Conservation (phyloP, 805 yeast species). For the Kockiozyma suomiensis region DNA sequence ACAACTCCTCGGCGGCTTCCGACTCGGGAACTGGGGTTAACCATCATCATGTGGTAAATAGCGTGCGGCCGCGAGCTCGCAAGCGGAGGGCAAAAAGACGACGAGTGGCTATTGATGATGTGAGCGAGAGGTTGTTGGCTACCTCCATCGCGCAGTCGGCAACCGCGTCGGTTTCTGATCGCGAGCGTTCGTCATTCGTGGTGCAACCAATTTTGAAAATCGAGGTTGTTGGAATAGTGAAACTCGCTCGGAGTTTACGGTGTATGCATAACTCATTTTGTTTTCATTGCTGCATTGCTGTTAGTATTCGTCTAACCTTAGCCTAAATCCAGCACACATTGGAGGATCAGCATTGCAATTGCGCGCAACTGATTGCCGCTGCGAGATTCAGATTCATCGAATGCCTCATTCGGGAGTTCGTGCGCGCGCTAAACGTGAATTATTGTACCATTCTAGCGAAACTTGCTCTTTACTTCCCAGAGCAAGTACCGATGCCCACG, state of each 20-base stretch:
- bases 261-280: slow-evolving; percentile 9
- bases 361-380: slow-evolving; percentile 20
- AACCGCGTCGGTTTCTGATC: slow-evolving; percentile 2
- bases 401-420: neutral
- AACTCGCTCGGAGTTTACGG: slow-evolving; percentile 18
- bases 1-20: slow-evolving; percentile 4
- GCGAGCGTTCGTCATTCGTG: slow-evolving; percentile 5
- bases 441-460: slow-evolving; percentile 26
- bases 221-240: slow-evolving; percentile 23
- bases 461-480: slow-evolving; percentile 20
- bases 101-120: slow-evolving; percentile 19
- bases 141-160: neutral
- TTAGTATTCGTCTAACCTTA: neutral
- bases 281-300: neutral
- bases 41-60: neutral
- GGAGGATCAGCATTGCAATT: slow-evolving; percentile 5
- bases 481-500: neutral
- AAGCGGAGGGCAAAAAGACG: neutral
- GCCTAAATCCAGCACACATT: slow-evolving; percentile 6
- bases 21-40: neutral
- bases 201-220: slow-evolving; percentile 26
- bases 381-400: slow-evolving; percentile 20
- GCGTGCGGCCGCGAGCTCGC: neutral
- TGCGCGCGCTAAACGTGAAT: slow-evolving; percentile 3
- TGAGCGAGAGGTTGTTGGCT: slow-evolving; percentile 17